Evolutionary conservation across 2,329 filamentous ascomycete species (phyloP).

Genomic region (Trichoderma polysporum): DNA sequence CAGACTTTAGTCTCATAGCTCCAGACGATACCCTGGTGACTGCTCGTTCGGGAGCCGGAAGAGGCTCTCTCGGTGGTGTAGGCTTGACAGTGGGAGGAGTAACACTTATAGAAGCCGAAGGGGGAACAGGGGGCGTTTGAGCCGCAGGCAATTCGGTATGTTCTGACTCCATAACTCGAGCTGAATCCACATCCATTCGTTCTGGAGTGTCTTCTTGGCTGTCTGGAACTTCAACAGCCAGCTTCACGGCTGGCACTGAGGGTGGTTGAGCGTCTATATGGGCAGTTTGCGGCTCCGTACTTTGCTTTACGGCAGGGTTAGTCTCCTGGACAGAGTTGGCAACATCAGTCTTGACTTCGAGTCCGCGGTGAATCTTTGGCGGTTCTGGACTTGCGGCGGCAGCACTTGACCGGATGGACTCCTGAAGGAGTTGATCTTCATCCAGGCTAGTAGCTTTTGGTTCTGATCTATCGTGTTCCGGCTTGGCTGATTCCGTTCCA

Average conservation of each 20-base stretch:
- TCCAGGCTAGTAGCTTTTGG: conserved; percentile 31
- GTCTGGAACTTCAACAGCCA: conserved; percentile 37
- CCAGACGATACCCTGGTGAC: conserved; percentile 70
- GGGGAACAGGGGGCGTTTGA: conserved; percentile 4
- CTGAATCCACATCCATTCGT: conserved; percentile 38
- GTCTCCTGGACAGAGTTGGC: conserved; percentile 12
- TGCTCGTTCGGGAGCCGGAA: conserved; percentile 49
- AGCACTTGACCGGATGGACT: conserved; percentile 38
- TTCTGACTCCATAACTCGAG: conserved; percentile 27
- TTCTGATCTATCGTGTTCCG: conserved; percentile 1
- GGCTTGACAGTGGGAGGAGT: neutral
- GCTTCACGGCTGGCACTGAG: conserved; percentile 25
- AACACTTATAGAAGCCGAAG: conserved; percentile 22
- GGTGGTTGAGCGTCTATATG: neutral
- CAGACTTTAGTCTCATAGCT: conserved; percentile 68
- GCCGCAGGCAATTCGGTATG: conserved; percentile 8
- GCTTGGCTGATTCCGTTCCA: conserved; percentile 25
- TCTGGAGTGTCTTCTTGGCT: conserved; percentile 36
- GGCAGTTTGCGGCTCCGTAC: neutral
- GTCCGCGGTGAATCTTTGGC: conserved; percentile 5
- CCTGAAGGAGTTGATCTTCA: conserved; percentile 46
- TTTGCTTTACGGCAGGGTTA: neutral
- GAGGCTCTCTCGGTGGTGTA: conserved; percentile 24
- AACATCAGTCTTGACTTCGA: conserved; percentile 9
- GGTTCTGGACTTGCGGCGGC: conserved; percentile 24